These are phyloP conservation scores for Globisporangium alternatum DNA, from an alignment of 352 stramenopile species.

Conservation along the genomic window DNA sequence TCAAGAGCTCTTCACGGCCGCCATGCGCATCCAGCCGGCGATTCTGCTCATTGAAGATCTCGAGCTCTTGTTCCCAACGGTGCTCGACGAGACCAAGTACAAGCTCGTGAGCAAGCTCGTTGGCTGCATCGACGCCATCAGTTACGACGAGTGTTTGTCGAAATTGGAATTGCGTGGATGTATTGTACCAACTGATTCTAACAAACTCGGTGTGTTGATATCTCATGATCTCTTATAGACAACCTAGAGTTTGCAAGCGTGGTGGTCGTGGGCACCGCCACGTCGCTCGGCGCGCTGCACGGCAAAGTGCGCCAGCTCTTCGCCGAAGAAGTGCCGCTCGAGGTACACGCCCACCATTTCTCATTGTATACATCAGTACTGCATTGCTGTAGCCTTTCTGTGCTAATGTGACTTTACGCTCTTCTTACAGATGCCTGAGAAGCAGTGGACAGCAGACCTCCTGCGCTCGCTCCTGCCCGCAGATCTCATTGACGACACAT, in stretches of 20 bases:
- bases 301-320: constrained; percentile 72
- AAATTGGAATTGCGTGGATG: background rate
- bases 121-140: constrained; percentile 47
- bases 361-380: background rate
- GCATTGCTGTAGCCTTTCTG: no score
- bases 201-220: background rate
- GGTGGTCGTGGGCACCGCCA: constrained; percentile 63
- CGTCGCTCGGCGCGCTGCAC: constrained; percentile 50
- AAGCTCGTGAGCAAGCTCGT: constrained; percentile 65
- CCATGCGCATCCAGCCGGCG: constrained; percentile 64
- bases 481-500: background rate
- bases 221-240: constrained; percentile 18
- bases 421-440: constrained; percentile 46
- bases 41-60: constrained; percentile 72
- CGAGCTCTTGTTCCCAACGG: constrained; percentile 70
- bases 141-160: constrained; percentile 26
- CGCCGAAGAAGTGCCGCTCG: constrained; percentile 65
- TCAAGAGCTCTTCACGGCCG: constrained; percentile 66
- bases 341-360: constrained; percentile 32
- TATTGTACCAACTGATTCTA: background rate
- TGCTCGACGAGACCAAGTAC: constrained; percentile 69
- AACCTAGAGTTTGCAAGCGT: constrained; percentile 30
- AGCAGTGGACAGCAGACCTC: constrained; percentile 49
- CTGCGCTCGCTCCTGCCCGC: constrained; percentile 40
- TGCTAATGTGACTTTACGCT: background rate